These are phyloP conservation scores for Mucor irregularis DNA, from an alignment of 371 early-diverging fungal species.

Conservation along the genomic window DNA sequence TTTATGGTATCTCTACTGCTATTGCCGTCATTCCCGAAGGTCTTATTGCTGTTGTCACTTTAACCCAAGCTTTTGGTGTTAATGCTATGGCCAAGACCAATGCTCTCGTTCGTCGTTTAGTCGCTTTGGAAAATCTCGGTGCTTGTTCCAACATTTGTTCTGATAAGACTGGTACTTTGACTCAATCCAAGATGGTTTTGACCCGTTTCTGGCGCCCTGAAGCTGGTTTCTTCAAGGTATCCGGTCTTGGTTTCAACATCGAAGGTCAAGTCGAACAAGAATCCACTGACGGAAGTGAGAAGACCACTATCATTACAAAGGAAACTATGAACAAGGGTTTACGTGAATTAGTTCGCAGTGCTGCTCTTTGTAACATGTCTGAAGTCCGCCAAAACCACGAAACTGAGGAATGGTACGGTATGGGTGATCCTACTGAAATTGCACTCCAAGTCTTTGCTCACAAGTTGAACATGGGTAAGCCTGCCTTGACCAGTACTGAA, in stretches of 20 bases:
- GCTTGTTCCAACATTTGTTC: conserved; percentile 87
- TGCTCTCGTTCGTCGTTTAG: conserved; percentile 85
- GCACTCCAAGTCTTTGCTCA: conserved; percentile 75
- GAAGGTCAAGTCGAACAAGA: conserved; percentile 27
- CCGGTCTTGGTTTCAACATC: conserved; percentile 56
- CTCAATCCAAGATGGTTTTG: conserved; percentile 85
- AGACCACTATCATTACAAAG: conserved; percentile 44
- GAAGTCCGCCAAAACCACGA: conserved; percentile 59
- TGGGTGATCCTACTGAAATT: conserved; percentile 83
- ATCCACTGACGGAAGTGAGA: not conserved
- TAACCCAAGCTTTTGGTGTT: conserved; percentile 91
- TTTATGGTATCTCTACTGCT: conserved; percentile 70
- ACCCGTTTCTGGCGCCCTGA: conserved; percentile 70
- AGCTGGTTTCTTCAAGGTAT: conserved; percentile 57
- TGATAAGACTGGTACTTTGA: conserved; percentile 91
- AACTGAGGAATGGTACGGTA: conserved; percentile 62
- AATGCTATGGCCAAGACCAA: conserved; percentile 78
- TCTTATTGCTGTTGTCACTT: conserved; percentile 81
- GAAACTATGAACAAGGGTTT: conserved; percentile 33
- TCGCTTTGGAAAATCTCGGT: conserved; percentile 88
- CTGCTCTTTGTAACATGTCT: conserved; percentile 75
- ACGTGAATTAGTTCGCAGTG: conserved; percentile 38
- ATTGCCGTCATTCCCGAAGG: conserved; percentile 91
- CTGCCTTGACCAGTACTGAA: conserved; percentile 33
- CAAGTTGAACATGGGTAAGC: conserved; percentile 67